phyloP scores from a whole-genome alignment of 192 early-diverging fungal species.

The Coemansia javaensis region DNA sequence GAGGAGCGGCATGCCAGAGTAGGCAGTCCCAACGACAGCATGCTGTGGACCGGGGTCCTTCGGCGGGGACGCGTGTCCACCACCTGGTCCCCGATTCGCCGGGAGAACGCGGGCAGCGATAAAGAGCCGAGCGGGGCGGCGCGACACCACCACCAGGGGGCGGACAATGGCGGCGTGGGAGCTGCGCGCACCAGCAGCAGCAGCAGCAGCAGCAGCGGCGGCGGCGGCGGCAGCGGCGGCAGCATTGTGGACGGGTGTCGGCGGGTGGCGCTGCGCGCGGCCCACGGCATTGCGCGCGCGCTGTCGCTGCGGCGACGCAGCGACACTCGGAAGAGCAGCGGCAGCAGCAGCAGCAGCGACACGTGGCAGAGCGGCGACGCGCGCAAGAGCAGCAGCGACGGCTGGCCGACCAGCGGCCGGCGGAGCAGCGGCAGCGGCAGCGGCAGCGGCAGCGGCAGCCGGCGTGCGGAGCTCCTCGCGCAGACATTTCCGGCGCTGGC shows the following conservation, averaged over 20 bases:
- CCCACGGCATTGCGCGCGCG: conserved; percentile 3
- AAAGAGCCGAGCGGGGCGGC: too few relatives aligned
- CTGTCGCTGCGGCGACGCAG: conserved; percentile 3
- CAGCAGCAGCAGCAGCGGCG: neutral
- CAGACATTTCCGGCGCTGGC: conserved; percentile 19
- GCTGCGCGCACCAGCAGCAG: neutral
- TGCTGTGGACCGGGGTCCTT: too few relatives aligned
- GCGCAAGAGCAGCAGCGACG: too few relatives aligned
- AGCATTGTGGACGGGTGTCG: neutral
- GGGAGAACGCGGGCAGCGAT: too few relatives aligned
- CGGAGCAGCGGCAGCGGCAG: too few relatives aligned
- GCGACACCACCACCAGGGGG: too few relatives aligned
- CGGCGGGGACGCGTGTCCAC: too few relatives aligned
- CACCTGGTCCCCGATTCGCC: too few relatives aligned
- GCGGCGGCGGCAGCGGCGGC: neutral
- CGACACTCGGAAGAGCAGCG: neutral
- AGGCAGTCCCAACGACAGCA: too few relatives aligned
- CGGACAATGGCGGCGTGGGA: neutral
- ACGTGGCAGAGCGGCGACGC: too few relatives aligned
- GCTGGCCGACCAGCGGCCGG: neutral
- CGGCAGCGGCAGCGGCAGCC: too few relatives aligned
- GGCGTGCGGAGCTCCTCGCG: neutral
- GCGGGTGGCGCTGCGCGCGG: conserved; percentile 8
- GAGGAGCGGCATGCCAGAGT: too few relatives aligned
- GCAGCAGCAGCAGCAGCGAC: neutral